A percentile compares a stretch with the other conserved stretches of the same genome.
These are phyloP conservation scores for Penicillium sumatraense DNA, from an alignment of 2,329 filamentous ascomycete genomes.

Conservation along the genomic window DNA sequence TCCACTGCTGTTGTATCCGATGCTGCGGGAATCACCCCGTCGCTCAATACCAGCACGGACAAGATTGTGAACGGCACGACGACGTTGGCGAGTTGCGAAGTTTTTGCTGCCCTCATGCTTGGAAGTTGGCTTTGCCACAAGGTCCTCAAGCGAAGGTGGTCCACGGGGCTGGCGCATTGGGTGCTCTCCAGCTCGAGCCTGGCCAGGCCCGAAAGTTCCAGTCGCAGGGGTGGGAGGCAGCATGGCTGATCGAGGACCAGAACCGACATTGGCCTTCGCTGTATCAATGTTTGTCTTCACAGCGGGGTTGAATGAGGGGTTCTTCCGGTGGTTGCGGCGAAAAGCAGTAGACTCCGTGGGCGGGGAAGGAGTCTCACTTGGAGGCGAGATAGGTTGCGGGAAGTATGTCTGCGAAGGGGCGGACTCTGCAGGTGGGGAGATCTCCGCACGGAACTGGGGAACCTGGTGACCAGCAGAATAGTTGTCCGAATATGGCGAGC, in stretches of 20 bases:
- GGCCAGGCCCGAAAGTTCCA: conserved; percentile 89
- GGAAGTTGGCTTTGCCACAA: conserved; percentile 84
- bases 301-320: conserved; percentile 69
- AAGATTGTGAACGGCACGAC: conserved; percentile 87
- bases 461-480: conserved; percentile 59
- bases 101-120: conserved; percentile 97
- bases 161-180: conserved; percentile 90
- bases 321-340: conserved; percentile 92
- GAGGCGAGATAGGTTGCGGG: conserved; percentile 68
- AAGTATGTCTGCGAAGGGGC: conserved; percentile 60
- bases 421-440: conserved; percentile 76
- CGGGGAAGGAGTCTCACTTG: conserved; percentile 68
- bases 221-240: conserved; percentile 81
- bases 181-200: conserved; percentile 91
- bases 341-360: conserved; percentile 82
- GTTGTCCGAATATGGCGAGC: conserved; percentile 39
- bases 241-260: conserved; percentile 76
- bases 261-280: conserved; percentile 55
- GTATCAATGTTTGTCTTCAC: conserved; percentile 52
- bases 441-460: conserved; percentile 73
- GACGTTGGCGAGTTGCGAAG: conserved; percentile 89
- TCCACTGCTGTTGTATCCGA: conserved; percentile 64
- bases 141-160: conserved; percentile 88
- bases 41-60: conserved; percentile 88
- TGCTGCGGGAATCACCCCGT: conserved; percentile 71